Evolutionary conservation across 177 flowering plant species (phyloP), one percentile per base, ranked within the genome.

Genomic region (Vitis hybrid): DNA sequence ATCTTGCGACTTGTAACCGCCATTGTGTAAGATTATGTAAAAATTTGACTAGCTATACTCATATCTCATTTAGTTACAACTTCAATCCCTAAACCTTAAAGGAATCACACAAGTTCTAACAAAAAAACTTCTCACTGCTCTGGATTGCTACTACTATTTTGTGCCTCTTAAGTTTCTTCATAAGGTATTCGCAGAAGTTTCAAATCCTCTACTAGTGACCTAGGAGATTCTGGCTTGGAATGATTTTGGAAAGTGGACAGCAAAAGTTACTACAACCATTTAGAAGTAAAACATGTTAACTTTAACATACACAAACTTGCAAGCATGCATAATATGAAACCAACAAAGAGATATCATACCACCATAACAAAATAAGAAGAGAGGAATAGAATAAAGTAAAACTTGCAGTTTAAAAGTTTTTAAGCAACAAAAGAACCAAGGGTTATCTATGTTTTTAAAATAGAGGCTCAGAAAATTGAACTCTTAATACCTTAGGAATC

Each of bases 401-500:
- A 11, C 10, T 1, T 17, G 56, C 21, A 59, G 17, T 61, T 30
- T 18, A 11, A 32, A 65, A 21, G 52, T 48, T 49, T 30, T 19
- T 6, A 13, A 63, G 66, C 8, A 67, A 10, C 15, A 15, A 66
- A 49, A 13, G 62, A 56, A 1, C 46, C 13, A 24, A 32, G 64
- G 30, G 58, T 6, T 52, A 2, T 8, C 61, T 62, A 63, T 35
- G 50, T 32, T 63, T 48, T 40, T 14, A 19, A 27, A 40, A 19
- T 51, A 64, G 1, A 0, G 2, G 40, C 10, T 19, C 3, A 59
- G 10, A 17, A 5, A 24, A 27, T 11, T 19, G 62, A 55, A 67
- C 18, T 27, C 1, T 27, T 15, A 27, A 51, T 81, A 91, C 98
- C 96, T 93, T 95, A 0, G 98, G 97, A 48, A 93, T 85, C 97